Evolutionary conservation across 208 protist genomes (phyloP), one percentile per base, ranked within the genome.

Genomic region (Acanthamoeba rhysodes): DNA sequence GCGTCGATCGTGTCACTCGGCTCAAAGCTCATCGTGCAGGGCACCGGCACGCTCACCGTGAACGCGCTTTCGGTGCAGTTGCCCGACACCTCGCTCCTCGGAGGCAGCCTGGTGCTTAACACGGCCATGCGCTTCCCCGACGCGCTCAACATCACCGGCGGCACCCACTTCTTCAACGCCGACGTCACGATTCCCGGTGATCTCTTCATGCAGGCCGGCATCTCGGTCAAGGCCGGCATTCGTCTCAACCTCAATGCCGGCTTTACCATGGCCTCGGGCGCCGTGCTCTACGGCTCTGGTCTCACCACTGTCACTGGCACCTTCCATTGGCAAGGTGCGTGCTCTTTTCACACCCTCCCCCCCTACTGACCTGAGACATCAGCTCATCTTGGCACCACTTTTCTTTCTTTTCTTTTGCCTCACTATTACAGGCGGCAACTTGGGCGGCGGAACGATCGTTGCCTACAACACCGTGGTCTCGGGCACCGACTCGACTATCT

Each of bases 81-180:
- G 18, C 87, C 87, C 5, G 34, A 50, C 34, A 93, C 87, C n/a
- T 45, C 32, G 16, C 87, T 93, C 32, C 12, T 74, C 24, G 87
- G 87, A 24, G 87, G 87, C n/a, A 93, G 87, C n/a, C 87, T 93
- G 59, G 66, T 93, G 12, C 66, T 93, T 24, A 93, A 93, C 87
- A 93, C 87, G 0, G 57, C 57, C 59, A 70, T 93, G 57, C 57
- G 66, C 62, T 93, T 93, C 87, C 87, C 87, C 9, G 64, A 48
- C 50, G 41, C 78, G 27, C 87, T 93, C 66, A 93, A 76, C 37
- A 57, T 93, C 48, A 78, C 34, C 6, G 88, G 88, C 16, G 88
- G 88, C 37, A 93, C 55, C 18, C 62, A 80, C 37, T 57, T 57
- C 88, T 93, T 93, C 66, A 93, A 93, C 48, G 88, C 88, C 53